phyloP scores from a whole-genome alignment of 2,329 filamentous ascomycete species.

The Aspergillus sclerotialis region DNA sequence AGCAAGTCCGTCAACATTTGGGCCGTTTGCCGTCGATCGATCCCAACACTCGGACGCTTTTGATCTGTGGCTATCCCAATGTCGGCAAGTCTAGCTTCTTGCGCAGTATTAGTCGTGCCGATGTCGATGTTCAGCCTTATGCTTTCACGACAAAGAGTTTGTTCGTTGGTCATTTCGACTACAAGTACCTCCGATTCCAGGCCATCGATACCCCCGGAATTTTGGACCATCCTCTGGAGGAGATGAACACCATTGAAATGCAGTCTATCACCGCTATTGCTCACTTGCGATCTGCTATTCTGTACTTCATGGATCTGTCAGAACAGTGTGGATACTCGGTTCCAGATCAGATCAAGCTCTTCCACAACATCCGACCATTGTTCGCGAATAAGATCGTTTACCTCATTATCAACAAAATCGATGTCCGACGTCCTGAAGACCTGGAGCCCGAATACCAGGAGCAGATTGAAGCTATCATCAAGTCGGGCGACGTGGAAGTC shows the following conservation, averaged over 20 bases:
- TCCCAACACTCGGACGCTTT: slow-evolving; percentile 88
- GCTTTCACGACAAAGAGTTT: slow-evolving; percentile 97
- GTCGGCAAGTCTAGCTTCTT: slow-evolving; percentile 96
- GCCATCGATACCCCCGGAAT: slow-evolving; percentile 99
- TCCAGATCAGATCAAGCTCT: slow-evolving; percentile 84
- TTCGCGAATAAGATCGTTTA: slow-evolving; percentile 98
- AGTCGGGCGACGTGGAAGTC: slow-evolving; percentile 84
- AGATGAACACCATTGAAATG: slow-evolving; percentile 99
- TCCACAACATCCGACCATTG: slow-evolving; percentile 92
- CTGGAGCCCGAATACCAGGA: slow-evolving; percentile 71
- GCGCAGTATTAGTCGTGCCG: slow-evolving; percentile 82
- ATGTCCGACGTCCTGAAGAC: slow-evolving; percentile 81
- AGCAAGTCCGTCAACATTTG: slow-evolving; percentile 94
- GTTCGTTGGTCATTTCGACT: slow-evolving; percentile 96
- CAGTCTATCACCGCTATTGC: slow-evolving; percentile 97
- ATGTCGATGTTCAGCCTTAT: slow-evolving; percentile 96
- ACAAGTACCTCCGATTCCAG: slow-evolving; percentile 85
- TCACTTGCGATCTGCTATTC: slow-evolving; percentile 85
- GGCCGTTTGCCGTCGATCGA: slow-evolving; percentile 98
- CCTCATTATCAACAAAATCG: slow-evolving; percentile 97
- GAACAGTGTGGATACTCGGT: slow-evolving; percentile 97
- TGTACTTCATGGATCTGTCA: slow-evolving; percentile 97
- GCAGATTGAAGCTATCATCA: slow-evolving; percentile 71
- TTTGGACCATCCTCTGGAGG: slow-evolving; percentile 90
- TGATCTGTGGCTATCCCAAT: slow-evolving; percentile 97